These are phyloP conservation scores for Herpomyces periplanetae DNA, from an alignment of 2,329 filamentous ascomycete species.

Conservation along the genomic window DNA sequence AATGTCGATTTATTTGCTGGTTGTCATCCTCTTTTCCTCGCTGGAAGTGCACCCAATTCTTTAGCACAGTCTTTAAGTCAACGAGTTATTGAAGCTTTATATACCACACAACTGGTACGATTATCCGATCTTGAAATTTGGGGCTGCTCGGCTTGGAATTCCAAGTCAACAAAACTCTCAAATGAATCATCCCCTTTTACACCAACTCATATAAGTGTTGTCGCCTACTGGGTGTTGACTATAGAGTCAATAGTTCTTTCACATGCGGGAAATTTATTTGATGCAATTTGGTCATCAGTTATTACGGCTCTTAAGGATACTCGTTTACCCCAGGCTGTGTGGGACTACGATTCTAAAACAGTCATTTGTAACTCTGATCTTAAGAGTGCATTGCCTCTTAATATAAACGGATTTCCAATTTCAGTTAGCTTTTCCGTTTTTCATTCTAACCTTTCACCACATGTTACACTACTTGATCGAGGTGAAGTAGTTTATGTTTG, in stretches of 20 bases:
- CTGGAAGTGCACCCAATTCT: slow-evolving; percentile 37
- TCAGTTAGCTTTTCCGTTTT: slow-evolving; percentile 44
- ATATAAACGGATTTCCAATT: slow-evolving; percentile 24
- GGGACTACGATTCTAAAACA: slow-evolving; percentile 40
- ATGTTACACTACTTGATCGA: too few relatives aligned
- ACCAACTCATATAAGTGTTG: too few relatives aligned
- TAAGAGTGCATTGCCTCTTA: slow-evolving; percentile 15
- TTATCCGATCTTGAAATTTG: slow-evolving; percentile 30
- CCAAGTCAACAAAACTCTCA: too few relatives aligned
- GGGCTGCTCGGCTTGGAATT: slow-evolving; percentile 17
- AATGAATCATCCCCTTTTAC: too few relatives aligned
- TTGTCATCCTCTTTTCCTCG: slow-evolving; percentile 45
- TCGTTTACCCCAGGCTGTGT: slow-evolving; percentile 33
- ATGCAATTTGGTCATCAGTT: slow-evolving; percentile 53
- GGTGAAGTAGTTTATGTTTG: slow-evolving; percentile 7
- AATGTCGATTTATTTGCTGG: slow-evolving; percentile 79
- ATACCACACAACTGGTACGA: slow-evolving; percentile 24
- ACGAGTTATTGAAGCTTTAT: slow-evolving; percentile 31
- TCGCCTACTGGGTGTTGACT: slow-evolving; percentile 77
- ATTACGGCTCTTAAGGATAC: slow-evolving; percentile 44
- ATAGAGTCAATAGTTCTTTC: slow-evolving; percentile 84
- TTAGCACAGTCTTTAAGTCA: slow-evolving; percentile 56
- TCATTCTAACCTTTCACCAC: too few relatives aligned
- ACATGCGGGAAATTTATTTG: slow-evolving; percentile 61
- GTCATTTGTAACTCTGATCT: slow-evolving; percentile 29